Evolutionary conservation across 2,329 filamentous ascomycete genomes (phyloP).

Genomic region (Lasiodiplodia sp.): DNA sequence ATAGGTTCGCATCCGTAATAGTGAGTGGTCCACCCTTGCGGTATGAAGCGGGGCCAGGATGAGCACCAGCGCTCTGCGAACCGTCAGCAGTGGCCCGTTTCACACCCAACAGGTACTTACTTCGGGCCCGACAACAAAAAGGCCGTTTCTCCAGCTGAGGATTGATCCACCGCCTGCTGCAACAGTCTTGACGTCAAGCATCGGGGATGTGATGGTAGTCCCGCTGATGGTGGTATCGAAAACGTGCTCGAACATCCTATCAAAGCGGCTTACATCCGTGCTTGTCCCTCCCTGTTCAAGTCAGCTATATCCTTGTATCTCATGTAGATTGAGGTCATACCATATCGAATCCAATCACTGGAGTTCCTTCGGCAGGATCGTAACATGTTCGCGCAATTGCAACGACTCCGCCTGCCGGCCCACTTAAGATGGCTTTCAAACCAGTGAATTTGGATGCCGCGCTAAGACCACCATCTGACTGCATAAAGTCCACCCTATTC

Average conservation of each 20-base stretch:
- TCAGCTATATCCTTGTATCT: slow-evolving; percentile 3
- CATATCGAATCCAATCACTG: slow-evolving; percentile 43
- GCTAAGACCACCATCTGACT: slow-evolving; percentile 43
- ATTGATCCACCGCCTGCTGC: slow-evolving; percentile 73
- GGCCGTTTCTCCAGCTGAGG: slow-evolving; percentile 85
- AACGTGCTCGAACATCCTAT: slow-evolving; percentile 41
- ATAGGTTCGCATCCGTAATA: slow-evolving; percentile 46
- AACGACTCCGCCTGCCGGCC: slow-evolving; percentile 47
- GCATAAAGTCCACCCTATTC: slow-evolving; percentile 45
- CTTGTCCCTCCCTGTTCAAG: slow-evolving; percentile 38
- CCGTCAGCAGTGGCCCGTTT: background rate
- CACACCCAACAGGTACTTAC: background rate
- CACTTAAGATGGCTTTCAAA: slow-evolving; percentile 42
- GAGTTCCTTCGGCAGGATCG: slow-evolving; percentile 35
- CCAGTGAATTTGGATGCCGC: slow-evolving; percentile 40
- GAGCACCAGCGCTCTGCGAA: slow-evolving; percentile 41
- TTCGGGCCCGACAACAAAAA: slow-evolving; percentile 90
- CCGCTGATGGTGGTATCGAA: slow-evolving; percentile 45
- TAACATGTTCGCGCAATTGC: slow-evolving; percentile 44
- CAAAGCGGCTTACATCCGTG: slow-evolving; percentile 45
- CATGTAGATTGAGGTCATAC: background rate
- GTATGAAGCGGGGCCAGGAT: slow-evolving; percentile 46
- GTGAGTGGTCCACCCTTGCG: slow-evolving; percentile 46
- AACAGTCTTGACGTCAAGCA: slow-evolving; percentile 44
- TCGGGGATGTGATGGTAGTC: slow-evolving; percentile 40